Conservation (phyloP, 2,329 filamentous ascomycete species). For the Ophiostoma ips region DNA sequence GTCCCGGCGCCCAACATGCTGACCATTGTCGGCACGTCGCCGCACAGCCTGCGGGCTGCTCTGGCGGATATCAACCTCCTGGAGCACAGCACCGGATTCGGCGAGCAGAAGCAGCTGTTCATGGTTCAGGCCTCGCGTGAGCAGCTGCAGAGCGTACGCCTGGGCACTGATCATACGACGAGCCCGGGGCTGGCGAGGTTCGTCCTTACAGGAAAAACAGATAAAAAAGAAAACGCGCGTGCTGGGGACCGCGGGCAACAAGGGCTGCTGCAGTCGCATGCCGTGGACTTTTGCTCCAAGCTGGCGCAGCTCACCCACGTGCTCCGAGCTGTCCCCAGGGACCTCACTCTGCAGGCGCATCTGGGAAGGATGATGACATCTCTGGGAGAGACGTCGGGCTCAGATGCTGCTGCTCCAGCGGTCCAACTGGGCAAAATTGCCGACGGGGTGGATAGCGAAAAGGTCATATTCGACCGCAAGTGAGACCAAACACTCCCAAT, state of each 20-base stretch:
- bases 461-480: slow-evolving; percentile 5
- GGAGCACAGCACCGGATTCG: background rate
- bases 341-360: slow-evolving; percentile 1
- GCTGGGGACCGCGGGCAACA: background rate
- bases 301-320: background rate
- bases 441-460: background rate
- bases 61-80: background rate
- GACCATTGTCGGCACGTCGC: background rate
- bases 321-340: background rate
- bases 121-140: background rate
- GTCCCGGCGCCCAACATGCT: slow-evolving; percentile 21
- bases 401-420: background rate
- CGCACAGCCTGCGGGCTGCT: background rate
- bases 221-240: no score
- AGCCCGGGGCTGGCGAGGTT: background rate
- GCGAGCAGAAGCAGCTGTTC: background rate
- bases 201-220: no score
- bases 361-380: background rate
- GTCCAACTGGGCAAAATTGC: background rate
- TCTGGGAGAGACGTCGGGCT: background rate
- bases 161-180: background rate
- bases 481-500: background rate
- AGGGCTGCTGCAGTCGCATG: background rate
- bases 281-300: background rate
- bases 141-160: background rate